These are phyloP conservation scores for Lipomyces lipofer DNA, from an alignment of 805 yeast genomes.

Conservation along the genomic window DNA sequence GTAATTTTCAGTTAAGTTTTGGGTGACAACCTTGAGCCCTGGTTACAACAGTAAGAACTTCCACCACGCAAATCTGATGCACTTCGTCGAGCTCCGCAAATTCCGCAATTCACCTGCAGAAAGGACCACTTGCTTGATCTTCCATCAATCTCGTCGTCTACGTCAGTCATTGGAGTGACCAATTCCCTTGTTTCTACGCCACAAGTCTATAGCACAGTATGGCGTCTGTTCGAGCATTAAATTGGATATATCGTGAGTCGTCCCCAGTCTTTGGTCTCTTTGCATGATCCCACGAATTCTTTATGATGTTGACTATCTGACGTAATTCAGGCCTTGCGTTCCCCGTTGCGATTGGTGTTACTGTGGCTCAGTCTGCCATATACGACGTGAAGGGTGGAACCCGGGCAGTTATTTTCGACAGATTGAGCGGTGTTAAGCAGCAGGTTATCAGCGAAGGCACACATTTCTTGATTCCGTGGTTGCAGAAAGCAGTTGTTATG, in stretches of 20 bases:
- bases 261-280: not conserved
- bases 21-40: no score
- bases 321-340: slow-evolving; percentile 35
- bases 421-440: slow-evolving; percentile 83
- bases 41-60: no score
- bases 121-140: no score
- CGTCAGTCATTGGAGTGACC: no score
- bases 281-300: not conserved
- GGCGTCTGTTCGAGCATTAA: slow-evolving; percentile 22
- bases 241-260: slow-evolving; percentile 26
- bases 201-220: no score
- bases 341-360: slow-evolving; percentile 47
- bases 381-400: slow-evolving; percentile 96
- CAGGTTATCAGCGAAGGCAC: slow-evolving; percentile 96
- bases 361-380: slow-evolving; percentile 77
- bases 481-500: slow-evolving; percentile 83
- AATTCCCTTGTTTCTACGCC: no score
- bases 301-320: no score
- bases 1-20: no score
- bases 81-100: no score
- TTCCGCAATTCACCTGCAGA: no score
- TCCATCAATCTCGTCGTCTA: no score
- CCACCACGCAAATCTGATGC: no score
- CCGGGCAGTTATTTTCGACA: slow-evolving; percentile 92
- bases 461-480: slow-evolving; percentile 93